Percentiles rank a stretch among this genome's conserved stretches.
phyloP scores from a whole-genome alignment of 805 yeast genomes.

The Saccharomycopsis capsularis region DNA sequence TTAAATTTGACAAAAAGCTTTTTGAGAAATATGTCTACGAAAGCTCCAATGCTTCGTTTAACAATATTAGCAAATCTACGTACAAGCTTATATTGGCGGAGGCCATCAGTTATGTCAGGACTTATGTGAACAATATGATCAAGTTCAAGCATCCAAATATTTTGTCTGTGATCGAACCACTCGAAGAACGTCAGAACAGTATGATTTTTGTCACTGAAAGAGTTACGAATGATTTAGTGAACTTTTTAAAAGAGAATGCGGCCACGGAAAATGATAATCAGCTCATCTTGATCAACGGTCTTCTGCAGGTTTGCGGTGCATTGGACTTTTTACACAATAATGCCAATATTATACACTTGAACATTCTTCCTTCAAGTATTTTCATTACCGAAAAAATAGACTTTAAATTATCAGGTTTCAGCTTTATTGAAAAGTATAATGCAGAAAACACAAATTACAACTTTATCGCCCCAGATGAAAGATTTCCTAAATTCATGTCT shows the following conservation, averaged over 20 bases:
- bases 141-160: slow-evolving; percentile 87
- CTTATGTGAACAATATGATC: slow-evolving; percentile 65
- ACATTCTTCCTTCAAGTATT: slow-evolving; percentile 70
- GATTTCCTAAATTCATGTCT: slow-evolving; percentile 67
- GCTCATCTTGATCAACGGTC: slow-evolving; percentile 69
- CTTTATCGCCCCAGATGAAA: slow-evolving; percentile 61
- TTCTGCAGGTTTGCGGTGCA: slow-evolving; percentile 70
- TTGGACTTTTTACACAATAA: slow-evolving; percentile 75
- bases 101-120: slow-evolving; percentile 60
- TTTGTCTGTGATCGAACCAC: slow-evolving; percentile 74
- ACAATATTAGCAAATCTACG: slow-evolving; percentile 11
- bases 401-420: slow-evolving; percentile 86
- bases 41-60: slow-evolving; percentile 13
- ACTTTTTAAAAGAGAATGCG: slow-evolving; percentile 32
- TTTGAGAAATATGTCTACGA: slow-evolving; percentile 19
- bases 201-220: slow-evolving; percentile 82
- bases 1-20: slow-evolving; percentile 21
- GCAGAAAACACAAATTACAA: slow-evolving; percentile 49
- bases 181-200: slow-evolving; percentile 77
- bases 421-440: slow-evolving; percentile 40
- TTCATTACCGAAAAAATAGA: slow-evolving; percentile 79
- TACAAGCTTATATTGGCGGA: slow-evolving; percentile 30
- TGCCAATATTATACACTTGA: slow-evolving; percentile 68
- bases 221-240: slow-evolving; percentile 48
- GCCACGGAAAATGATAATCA: slow-evolving; percentile 35